Percentiles rank a stretch among this genome's conserved stretches.
phyloP scores from a whole-genome alignment of 495 filamentous ascomycete species.

The Sordaria brevicollis region DNA sequence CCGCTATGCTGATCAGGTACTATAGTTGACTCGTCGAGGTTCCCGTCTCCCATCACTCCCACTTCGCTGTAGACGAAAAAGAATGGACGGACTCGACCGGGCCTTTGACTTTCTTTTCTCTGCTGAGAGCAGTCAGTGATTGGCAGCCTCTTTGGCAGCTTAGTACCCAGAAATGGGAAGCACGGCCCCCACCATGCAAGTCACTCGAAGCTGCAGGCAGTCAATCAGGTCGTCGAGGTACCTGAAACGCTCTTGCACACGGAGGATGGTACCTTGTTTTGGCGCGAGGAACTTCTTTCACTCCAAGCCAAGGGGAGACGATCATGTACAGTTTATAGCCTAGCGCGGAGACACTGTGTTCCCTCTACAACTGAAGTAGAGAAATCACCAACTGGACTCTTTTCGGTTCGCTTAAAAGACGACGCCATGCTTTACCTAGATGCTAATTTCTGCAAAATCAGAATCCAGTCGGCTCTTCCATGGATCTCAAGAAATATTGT shows the following conservation, averaged over 20 bases:
- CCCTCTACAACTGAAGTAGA: no score
- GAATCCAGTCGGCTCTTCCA: not conserved
- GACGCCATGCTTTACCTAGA: not conserved
- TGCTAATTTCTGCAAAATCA: not conserved
- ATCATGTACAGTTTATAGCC: not conserved
- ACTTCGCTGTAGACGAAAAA: not conserved
- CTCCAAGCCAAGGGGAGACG: not conserved
- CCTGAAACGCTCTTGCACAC: not conserved
- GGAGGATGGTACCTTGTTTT: not conserved
- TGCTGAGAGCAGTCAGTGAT: not conserved
- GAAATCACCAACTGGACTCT: not conserved
- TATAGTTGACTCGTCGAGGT: not conserved
- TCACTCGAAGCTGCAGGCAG: not conserved
- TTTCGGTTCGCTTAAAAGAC: not conserved
- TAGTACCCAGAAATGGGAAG: not conserved
- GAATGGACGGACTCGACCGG: not conserved
- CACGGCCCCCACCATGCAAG: not conserved
- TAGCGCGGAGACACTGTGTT: not conserved
- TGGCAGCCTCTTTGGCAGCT: not conserved
- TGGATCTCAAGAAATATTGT: not conserved
- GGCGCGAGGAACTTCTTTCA: not conserved
- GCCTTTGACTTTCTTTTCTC: not conserved
- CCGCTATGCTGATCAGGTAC: not conserved
- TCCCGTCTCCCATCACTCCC: no score
- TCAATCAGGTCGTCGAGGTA: not conserved